Evolutionary conservation across 148 eudicot species (phyloP).

Genomic region (Fagopyrum homotropicum): DNA sequence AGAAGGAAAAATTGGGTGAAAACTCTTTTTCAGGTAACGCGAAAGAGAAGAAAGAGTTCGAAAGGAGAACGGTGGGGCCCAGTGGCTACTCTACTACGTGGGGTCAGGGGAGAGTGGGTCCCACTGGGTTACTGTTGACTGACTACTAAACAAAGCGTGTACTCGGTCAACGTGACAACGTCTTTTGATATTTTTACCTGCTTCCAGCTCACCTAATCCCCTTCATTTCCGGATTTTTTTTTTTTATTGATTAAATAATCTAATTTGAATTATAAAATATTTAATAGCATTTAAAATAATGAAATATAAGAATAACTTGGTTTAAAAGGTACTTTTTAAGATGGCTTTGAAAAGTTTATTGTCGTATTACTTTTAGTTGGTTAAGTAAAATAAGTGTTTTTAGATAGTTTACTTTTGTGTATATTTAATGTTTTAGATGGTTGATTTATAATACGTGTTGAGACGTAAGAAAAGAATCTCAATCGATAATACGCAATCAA

Average conservation of each 20-base stretch:
- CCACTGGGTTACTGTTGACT: constrained; percentile 1
- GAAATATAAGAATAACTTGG: neutral
- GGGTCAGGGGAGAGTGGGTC: neutral
- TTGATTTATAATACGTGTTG: no score
- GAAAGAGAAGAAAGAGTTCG: neutral
- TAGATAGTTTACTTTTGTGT: no score
- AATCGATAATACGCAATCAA: no score
- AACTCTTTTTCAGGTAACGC: neutral
- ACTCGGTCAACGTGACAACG: constrained; percentile 9
- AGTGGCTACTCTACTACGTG: neutral
- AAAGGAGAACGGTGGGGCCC: neutral
- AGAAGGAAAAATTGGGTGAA: neutral
- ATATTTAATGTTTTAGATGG: neutral
- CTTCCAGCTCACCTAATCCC: constrained; percentile 11
- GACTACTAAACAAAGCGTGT: neutral
- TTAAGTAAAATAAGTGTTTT: neutral
- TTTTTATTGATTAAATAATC: neutral
- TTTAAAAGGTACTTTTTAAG: neutral
- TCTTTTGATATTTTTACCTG: constrained; percentile 1
- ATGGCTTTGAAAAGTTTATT: neutral
- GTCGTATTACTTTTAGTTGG: neutral
- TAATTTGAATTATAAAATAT: neutral
- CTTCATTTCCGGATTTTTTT: neutral
- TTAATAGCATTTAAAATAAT: neutral
- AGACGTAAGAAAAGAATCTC: no score